A percentile compares a stretch with the other conserved stretches of the same genome.
Conservation (phyloP, 2,329 filamentous ascomycete species). For the Cladosporium sp. region DNA sequence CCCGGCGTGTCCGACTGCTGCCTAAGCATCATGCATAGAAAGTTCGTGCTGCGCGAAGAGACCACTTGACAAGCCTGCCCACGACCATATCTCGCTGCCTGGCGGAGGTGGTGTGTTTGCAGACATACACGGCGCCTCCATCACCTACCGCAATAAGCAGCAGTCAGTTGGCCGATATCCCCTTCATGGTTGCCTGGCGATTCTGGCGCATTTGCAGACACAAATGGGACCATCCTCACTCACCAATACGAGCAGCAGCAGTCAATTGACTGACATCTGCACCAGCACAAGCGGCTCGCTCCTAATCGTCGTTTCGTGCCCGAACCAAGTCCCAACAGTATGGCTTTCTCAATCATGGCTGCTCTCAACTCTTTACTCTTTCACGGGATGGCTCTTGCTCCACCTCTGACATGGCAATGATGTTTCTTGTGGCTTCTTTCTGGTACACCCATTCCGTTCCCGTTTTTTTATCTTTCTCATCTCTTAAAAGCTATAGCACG, state of each 20-base stretch:
- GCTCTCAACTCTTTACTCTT: slow-evolving; percentile 22
- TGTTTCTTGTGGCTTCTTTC: slow-evolving; percentile 33
- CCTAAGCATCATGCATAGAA: neutral
- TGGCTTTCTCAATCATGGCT: slow-evolving; percentile 8
- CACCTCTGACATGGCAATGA: slow-evolving; percentile 7
- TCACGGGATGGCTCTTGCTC: slow-evolving; percentile 20
- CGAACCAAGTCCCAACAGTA: neutral
- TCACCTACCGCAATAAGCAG: neutral
- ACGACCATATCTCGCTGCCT: neutral
- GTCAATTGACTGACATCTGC: neutral
- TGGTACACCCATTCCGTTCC: slow-evolving; percentile 16
- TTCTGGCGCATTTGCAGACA: neutral
- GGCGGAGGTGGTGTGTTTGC: neutral
- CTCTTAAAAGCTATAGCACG: slow-evolving; percentile 18
- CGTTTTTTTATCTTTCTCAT: slow-evolving; percentile 23
- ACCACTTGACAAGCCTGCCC: neutral
- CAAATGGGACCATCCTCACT: neutral
- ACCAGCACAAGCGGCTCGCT: neutral
- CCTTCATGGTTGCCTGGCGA: neutral
- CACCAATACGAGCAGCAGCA: neutral
- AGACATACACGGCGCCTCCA: neutral
- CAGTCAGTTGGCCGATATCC: neutral
- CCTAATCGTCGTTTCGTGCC: neutral
- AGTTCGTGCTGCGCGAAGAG: neutral
- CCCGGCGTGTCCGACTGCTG: slow-evolving; percentile 5